Evolutionary conservation across 176 grass and related monocot species (phyloP).

Genomic region (Guadua angustifolia): DNA sequence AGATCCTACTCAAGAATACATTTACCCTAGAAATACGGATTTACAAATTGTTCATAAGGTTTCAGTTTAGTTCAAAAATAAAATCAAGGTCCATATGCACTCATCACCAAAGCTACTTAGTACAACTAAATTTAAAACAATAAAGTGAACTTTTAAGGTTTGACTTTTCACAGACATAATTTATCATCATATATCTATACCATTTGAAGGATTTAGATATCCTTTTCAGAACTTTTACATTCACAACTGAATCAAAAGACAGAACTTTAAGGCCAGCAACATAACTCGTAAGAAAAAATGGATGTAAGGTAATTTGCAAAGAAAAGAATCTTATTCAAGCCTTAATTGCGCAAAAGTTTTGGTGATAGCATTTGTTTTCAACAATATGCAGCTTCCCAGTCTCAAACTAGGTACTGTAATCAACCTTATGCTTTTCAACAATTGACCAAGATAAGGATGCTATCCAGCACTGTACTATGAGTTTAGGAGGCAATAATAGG

Average conservation of each 20-base stretch:
- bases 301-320: conserved; percentile 3
- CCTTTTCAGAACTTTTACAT: neutral
- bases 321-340: conserved; percentile 4
- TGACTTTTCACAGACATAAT: neutral
- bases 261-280: neutral
- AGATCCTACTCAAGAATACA: conserved; percentile 10
- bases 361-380: neutral
- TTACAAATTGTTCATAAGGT: neutral
- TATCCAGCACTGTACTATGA: neutral
- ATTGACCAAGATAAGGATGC: conserved; percentile 9
- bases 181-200: neutral
- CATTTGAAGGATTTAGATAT: conserved; percentile 8
- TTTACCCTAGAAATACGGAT: conserved; percentile 2
- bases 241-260: conserved; percentile 18
- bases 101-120: conserved; percentile 11
- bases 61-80: conserved; percentile 35
- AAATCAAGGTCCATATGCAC: neutral
- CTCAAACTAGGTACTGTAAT: conserved; percentile 6
- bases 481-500: neutral
- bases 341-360: neutral
- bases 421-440: neutral
- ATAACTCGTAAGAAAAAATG: conserved; percentile 17
- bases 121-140: neutral
- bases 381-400: neutral
- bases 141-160: neutral